Evolutionary conservation across 1,284 basidiomycete species (phyloP).

Genomic region (Caloboletus firmus): DNA sequence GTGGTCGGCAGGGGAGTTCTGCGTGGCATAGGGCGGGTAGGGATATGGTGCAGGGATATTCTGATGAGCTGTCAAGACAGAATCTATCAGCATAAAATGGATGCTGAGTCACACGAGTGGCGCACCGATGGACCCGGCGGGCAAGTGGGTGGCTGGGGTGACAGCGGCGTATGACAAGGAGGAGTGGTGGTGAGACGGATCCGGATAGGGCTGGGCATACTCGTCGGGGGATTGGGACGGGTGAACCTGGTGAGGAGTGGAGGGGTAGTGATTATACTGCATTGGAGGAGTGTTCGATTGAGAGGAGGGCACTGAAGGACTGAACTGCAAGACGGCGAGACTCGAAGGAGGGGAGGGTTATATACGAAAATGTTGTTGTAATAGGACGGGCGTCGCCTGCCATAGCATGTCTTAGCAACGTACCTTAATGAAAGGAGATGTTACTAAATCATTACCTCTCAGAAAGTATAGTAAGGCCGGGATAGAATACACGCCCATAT

Average conservation of each 20-base stretch:
- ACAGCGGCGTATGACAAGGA: constrained; percentile 30
- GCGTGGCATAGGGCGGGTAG: constrained; percentile 27
- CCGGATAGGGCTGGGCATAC: constrained; percentile 23
- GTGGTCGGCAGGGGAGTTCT: constrained; percentile 24
- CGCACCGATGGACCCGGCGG: constrained; percentile 30
- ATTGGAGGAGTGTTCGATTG: constrained; percentile 11
- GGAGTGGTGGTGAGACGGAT: constrained; percentile 28
- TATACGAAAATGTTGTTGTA: constrained; percentile 36
- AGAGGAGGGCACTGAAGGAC: constrained; percentile 4
- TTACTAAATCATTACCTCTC: constrained; percentile 41
- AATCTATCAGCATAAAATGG: constrained; percentile 11
- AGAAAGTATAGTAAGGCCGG: constrained; percentile 34
- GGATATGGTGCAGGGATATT: constrained; percentile 18
- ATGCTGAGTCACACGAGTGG: constrained; percentile 4
- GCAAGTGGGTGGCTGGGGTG: constrained; percentile 18
- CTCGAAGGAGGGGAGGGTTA: constrained; percentile 24
- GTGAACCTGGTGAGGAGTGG: constrained; percentile 21
- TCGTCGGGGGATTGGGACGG: constrained; percentile 25
- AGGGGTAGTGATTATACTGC: constrained; percentile 33
- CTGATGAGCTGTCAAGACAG: constrained; percentile 23
- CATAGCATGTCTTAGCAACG: constrained; percentile 38
- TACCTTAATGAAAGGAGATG: constrained; percentile 38
- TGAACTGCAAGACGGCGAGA: constrained; percentile 10
- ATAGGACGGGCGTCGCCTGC: constrained; percentile 38
- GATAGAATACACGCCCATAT: constrained; percentile 34